Evolutionary conservation across 495 filamentous ascomycete genomes (phyloP).

Genomic region (Hypoxylon lenormandii): DNA sequence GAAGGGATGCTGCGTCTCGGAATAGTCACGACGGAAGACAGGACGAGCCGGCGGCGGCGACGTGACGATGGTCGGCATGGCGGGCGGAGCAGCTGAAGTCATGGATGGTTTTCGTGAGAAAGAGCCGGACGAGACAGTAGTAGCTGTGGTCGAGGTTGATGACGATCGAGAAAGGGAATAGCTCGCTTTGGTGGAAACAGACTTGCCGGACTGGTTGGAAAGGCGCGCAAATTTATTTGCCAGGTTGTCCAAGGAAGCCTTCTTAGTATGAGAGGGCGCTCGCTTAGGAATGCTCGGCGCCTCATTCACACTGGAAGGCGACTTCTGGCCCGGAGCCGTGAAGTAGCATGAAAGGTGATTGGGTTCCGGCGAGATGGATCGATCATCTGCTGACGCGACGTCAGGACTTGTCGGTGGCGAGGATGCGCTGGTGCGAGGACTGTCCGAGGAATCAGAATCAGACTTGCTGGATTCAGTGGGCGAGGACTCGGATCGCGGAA

Average conservation of each 20-base stretch:
- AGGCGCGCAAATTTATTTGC: conserved; percentile 71
- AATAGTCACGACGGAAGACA: conserved; percentile 48
- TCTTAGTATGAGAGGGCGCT: conserved; percentile 85
- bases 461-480: conserved; percentile 66
- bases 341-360: conserved; percentile 89
- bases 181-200: conserved; percentile 60
- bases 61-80: conserved; percentile 46
- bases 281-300: conserved; percentile 78
- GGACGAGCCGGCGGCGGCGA: conserved; percentile 51
- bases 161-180: conserved; percentile 62
- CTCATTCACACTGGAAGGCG: conserved; percentile 55
- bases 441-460: conserved; percentile 69
- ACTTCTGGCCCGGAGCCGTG: conserved; percentile 62
- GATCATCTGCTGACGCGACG: conserved; percentile 71
- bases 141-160: conserved; percentile 62
- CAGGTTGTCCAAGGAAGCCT: conserved; percentile 63
- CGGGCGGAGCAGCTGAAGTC: conserved; percentile 23
- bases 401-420: conserved; percentile 79
- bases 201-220: conserved; percentile 61
- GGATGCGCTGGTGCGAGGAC: conserved; percentile 67
- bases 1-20: conserved; percentile 67
- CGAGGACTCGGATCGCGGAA: conserved; percentile 66
- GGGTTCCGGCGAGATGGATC: conserved; percentile 69
- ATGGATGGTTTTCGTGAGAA: conserved; percentile 54
- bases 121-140: conserved; percentile 52